Percentiles rank a stretch among this genome's conserved stretches.
These are phyloP conservation scores for Aspergillus bertholletiae DNA, from an alignment of 495 filamentous ascomycete genomes.

Conservation along the genomic window DNA sequence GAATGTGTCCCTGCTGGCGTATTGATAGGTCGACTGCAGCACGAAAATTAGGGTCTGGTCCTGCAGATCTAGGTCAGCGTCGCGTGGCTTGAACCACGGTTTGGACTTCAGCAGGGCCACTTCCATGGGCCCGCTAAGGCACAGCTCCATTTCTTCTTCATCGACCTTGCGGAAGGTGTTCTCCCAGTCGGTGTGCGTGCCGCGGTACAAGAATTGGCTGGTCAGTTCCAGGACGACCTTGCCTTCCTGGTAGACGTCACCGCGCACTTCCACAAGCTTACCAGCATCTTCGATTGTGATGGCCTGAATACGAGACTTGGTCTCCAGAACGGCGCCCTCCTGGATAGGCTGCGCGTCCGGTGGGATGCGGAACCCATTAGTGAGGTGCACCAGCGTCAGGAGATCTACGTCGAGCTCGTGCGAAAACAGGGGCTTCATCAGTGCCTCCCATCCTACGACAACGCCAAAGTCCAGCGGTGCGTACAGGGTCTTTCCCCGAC, in stretches of 20 bases:
- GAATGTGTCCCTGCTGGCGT: constrained; percentile 85
- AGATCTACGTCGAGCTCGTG: constrained; percentile 91
- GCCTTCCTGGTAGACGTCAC: constrained; percentile 85
- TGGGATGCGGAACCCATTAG: constrained; percentile 96
- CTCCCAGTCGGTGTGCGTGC: constrained; percentile 85
- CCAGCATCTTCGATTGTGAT: constrained; percentile 97
- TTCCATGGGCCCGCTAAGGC: constrained; percentile 80
- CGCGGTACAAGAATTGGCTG: constrained; percentile 95
- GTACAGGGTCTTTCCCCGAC: constrained; percentile 89
- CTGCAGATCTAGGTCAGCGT: constrained; percentile 75
- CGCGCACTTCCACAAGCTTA: constrained; percentile 99
- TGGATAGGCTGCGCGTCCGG: constrained; percentile 91
- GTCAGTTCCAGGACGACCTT: constrained; percentile 94
- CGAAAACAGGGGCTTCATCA: constrained; percentile 97
- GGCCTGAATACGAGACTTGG: constrained; percentile 92
- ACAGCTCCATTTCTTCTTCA: constrained; percentile 92
- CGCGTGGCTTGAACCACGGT: constrained; percentile 90
- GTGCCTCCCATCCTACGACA: constrained; percentile 97
- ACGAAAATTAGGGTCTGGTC: constrained; percentile 95
- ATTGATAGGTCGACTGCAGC: constrained; percentile 89
- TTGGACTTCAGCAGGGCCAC: constrained; percentile 92
- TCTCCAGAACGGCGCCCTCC: constrained; percentile 88
- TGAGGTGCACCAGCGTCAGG: constrained; percentile 90
- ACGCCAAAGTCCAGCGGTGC: constrained; percentile 99
- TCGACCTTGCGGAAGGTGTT: constrained; percentile 98